A percentile compares a stretch with the other conserved stretches of the same genome.
Evolutionary conservation across 345 rosid genomes (phyloP).

Genomic region (Hevea brasiliensis): DNA sequence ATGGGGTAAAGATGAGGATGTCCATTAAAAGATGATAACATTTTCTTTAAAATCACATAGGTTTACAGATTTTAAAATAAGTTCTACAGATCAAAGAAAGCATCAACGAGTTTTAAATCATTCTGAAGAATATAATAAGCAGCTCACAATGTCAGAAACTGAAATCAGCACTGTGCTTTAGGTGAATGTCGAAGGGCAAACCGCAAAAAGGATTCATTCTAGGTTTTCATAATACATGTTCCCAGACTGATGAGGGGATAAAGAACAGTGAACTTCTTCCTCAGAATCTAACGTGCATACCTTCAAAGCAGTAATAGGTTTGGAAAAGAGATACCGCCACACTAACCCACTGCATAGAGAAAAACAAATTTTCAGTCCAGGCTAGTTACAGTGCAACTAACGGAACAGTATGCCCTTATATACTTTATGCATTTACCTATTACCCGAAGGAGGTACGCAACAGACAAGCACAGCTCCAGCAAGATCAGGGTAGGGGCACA

Average conservation of each 20-base stretch:
- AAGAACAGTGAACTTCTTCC: not conserved
- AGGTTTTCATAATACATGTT: not conserved
- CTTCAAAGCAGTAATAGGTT: conserved; percentile 86
- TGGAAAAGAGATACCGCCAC: conserved; percentile 84
- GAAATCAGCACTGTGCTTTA: not conserved
- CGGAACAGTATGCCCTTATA: conserved; percentile 6
- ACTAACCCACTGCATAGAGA: conserved; percentile 63
- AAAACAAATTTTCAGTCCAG: conserved; percentile 6
- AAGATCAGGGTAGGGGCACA: conserved; percentile 62
- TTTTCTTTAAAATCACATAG: not conserved
- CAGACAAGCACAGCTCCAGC: conserved; percentile 69
- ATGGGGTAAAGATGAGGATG: not conserved
- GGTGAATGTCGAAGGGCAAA: not conserved
- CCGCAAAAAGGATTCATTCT: not conserved
- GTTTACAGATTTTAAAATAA: not conserved
- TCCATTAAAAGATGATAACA: not conserved
- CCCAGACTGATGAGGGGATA: not conserved
- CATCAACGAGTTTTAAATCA: not conserved
- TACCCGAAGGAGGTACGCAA: conserved; percentile 94
- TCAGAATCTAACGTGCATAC: conserved; percentile 33
- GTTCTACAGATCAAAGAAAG: conserved; percentile 6
- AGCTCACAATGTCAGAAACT: too few species aligned
- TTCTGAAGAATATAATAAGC: too few species aligned
- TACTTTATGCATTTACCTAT: conserved; percentile 55
- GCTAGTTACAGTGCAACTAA: conserved; percentile 9